These are phyloP conservation scores for Xerophyta viscosa DNA, from an alignment of 106 monocot genomes.

Conservation along the genomic window DNA sequence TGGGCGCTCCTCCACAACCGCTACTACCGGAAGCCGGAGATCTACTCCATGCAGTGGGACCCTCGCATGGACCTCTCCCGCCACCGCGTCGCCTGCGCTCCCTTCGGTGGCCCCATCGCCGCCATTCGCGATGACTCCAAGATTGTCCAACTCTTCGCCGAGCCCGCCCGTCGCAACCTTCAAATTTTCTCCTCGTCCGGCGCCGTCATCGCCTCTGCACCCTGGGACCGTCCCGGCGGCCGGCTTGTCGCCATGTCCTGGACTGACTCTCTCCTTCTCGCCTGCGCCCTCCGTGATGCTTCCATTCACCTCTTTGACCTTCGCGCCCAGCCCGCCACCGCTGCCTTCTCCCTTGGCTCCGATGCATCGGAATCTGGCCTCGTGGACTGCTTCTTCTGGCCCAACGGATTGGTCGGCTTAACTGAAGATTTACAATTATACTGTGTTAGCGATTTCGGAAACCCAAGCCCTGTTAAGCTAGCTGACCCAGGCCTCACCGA, in stretches of 20 bases:
- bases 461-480: conserved; percentile 50
- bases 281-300: conserved; percentile 70
- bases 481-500: conserved; percentile 59
- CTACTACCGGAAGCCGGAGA: conserved; percentile 70
- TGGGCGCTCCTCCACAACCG: conserved; percentile 95
- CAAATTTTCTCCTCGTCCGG: conserved; percentile 77
- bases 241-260: conserved; percentile 82
- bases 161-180: conserved; percentile 87
- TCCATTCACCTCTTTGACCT: conserved; percentile 60
- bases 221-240: conserved; percentile 77
- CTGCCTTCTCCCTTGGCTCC: conserved; percentile 50
- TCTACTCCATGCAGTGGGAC: conserved; percentile 66
- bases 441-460: conserved; percentile 62
- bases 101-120: conserved; percentile 91
- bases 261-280: conserved; percentile 52
- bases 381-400: conserved; percentile 76
- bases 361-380: conserved; percentile 68
- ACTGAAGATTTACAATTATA: conserved; percentile 59
- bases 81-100: conserved; percentile 81
- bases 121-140: conserved; percentile 96
- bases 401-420: conserved; percentile 55
- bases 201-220: conserved; percentile 47
- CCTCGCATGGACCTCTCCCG: conserved; percentile 68
- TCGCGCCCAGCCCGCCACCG: conserved; percentile 28
- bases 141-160: conserved; percentile 82